A percentile compares a stretch with the other conserved stretches of the same genome.
phyloP scores from a whole-genome alignment of 345 rosid genomes.

The Bruguiera gymnorhiza region DNA sequence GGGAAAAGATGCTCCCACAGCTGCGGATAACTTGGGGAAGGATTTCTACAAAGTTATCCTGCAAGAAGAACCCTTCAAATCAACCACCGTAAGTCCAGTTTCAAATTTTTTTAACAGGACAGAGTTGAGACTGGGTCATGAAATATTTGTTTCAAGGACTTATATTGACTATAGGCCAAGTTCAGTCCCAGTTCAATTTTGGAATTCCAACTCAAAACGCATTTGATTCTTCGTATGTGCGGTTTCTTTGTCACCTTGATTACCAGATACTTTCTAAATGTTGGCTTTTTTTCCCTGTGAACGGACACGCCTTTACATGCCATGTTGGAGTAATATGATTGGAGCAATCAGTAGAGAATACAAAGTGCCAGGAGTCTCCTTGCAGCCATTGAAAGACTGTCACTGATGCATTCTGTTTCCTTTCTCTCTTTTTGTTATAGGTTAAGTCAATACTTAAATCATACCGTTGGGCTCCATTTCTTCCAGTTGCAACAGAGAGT shows the following conservation, averaged over 20 bases:
- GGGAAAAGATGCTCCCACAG: slow-evolving; percentile 65
- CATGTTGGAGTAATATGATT: neutral
- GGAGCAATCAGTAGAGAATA: neutral
- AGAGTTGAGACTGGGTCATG: too few relatives aligned
- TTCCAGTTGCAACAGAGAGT: slow-evolving; percentile 66
- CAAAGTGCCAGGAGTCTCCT: neutral
- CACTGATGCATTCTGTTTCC: slow-evolving; percentile 3
- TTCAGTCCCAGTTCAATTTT: too few relatives aligned
- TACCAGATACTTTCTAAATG: too few relatives aligned
- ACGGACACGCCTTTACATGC: neutral
- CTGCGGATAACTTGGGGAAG: slow-evolving; percentile 62
- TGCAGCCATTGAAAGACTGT: neutral
- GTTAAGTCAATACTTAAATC: slow-evolving; percentile 70
- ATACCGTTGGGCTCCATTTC: slow-evolving; percentile 76
- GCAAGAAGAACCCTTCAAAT: slow-evolving; percentile 84
- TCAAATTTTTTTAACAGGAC: neutral
- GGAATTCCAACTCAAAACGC: neutral
- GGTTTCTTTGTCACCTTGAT: neutral
- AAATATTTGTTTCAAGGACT: too few relatives aligned
- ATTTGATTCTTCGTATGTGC: neutral
- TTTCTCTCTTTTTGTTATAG: slow-evolving; percentile 29
- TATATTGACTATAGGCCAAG: too few relatives aligned
- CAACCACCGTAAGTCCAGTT: slow-evolving; percentile 51
- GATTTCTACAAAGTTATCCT: slow-evolving; percentile 76
- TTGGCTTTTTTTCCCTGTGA: neutral